These are phyloP conservation scores for Venturia aucupariae DNA, from an alignment of 2,329 filamentous ascomycete genomes.

Conservation along the genomic window DNA sequence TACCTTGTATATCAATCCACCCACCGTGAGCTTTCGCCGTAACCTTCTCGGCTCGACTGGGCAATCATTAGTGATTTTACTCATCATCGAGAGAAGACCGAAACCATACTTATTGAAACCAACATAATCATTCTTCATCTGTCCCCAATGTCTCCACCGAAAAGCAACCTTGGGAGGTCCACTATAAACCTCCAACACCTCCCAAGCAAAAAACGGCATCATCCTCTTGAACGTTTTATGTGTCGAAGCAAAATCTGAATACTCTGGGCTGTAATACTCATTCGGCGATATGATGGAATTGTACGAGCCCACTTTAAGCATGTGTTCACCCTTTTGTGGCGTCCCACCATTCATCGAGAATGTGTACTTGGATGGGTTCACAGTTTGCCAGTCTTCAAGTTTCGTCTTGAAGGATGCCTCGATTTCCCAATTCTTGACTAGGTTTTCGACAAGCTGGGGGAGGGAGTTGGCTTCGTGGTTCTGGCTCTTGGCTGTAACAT, in stretches of 20 bases:
- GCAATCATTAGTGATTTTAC: slow-evolving; percentile 9
- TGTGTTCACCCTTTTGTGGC: slow-evolving; percentile 49
- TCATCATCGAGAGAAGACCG: too few relatives aligned
- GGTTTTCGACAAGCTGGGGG: slow-evolving; percentile 54
- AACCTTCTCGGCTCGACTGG: slow-evolving; percentile 53
- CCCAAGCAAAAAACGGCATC: slow-evolving; percentile 66
- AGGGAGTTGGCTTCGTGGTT: slow-evolving; percentile 49
- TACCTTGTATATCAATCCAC: slow-evolving; percentile 53
- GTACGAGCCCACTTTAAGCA: slow-evolving; percentile 60
- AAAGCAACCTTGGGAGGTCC: slow-evolving; percentile 55
- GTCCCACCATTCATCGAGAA: slow-evolving; percentile 56
- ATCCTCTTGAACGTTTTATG: slow-evolving; percentile 65
- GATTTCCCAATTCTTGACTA: slow-evolving; percentile 66
- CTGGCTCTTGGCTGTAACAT: slow-evolving; percentile 43
- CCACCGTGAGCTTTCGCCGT: slow-evolving; percentile 52
- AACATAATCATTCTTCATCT: slow-evolving; percentile 58
- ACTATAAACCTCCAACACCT: slow-evolving; percentile 58
- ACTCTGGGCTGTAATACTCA: slow-evolving; percentile 53
- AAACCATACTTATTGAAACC: slow-evolving; percentile 50
- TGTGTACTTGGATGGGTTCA: slow-evolving; percentile 50
- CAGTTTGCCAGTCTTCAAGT: slow-evolving; percentile 55
- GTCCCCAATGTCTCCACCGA: slow-evolving; percentile 60
- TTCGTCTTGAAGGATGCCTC: slow-evolving; percentile 59
- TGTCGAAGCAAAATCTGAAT: slow-evolving; percentile 52
- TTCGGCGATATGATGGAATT: slow-evolving; percentile 57